Conservation (phyloP, 2,329 filamentous ascomycete species). For the Scedosporium dehoogii region DNA sequence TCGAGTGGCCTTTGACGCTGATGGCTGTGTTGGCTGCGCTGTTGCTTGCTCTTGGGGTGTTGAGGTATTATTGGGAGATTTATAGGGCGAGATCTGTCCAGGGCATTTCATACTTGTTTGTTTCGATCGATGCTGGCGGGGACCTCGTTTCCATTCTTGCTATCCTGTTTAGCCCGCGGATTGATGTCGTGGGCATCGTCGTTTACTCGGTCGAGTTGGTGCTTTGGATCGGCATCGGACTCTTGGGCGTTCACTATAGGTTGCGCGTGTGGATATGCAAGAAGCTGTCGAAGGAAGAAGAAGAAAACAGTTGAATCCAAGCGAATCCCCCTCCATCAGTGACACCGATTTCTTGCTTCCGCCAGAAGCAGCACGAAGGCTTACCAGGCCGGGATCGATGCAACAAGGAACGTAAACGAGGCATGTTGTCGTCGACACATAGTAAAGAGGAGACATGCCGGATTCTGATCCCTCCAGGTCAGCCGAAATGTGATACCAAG, state of each 20-base stretch:
- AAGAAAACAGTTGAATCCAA: neutral
- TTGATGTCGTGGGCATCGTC: neutral
- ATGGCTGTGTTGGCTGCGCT: constrained; percentile 1
- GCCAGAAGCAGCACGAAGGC: too few relatives aligned
- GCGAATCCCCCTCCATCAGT: too few relatives aligned
- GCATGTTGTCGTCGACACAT: too few relatives aligned
- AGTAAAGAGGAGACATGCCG: too few relatives aligned
- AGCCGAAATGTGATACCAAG: too few relatives aligned
- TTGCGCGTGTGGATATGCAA: neutral
- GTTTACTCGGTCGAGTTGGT: constrained; percentile 1
- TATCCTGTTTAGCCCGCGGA: neutral
- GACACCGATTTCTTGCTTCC: too few relatives aligned
- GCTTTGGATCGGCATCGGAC: constrained; percentile 4
- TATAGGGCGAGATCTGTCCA: constrained; percentile 4
- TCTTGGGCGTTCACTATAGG: constrained; percentile 1
- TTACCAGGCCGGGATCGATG: too few relatives aligned
- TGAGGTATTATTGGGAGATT: constrained; percentile 4
- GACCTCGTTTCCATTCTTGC: constrained; percentile 3
- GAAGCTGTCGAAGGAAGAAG: neutral
- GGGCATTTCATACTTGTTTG: constrained; percentile 5
- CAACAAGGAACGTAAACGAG: too few relatives aligned
- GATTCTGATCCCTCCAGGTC: too few relatives aligned
- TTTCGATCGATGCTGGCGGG: constrained; percentile 1
- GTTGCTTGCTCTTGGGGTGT: neutral
- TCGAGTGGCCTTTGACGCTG: constrained; percentile 2